Conservation (phyloP, 2,329 filamentous ascomycete species). For the Davidsoniella neocaledoniae region DNA sequence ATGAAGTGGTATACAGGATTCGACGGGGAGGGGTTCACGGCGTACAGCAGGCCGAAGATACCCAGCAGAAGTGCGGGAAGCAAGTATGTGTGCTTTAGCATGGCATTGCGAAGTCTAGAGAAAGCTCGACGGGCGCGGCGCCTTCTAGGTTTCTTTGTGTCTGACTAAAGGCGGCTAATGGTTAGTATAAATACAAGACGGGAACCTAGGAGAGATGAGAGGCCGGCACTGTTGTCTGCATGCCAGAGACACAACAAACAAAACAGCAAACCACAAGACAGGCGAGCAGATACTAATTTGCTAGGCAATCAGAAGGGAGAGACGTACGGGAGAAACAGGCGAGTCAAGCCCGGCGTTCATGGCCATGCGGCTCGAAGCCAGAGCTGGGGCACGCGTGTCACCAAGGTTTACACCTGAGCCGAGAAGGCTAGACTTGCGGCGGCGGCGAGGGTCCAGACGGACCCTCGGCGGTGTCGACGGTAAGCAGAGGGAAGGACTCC, state of each 20-base stretch:
- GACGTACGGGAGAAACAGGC: constrained; percentile 7
- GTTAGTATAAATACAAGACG: constrained; percentile 1
- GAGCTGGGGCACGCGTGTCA: constrained; percentile 37
- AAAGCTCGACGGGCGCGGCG: constrained; percentile 35
- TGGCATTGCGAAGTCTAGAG: constrained; percentile 33
- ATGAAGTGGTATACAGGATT: constrained; percentile 71
- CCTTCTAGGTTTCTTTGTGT: constrained; percentile 27
- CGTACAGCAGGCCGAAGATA: constrained; percentile 50
- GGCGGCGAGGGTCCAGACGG: constrained; percentile 25
- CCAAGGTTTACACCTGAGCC: constrained; percentile 36
- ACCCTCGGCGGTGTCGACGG: constrained; percentile 1
- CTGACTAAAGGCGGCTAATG: background rate
- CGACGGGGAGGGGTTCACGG: constrained; percentile 55
- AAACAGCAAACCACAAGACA: background rate
- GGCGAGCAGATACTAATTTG: background rate
- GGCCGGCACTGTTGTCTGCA: no score
- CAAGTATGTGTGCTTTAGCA: constrained; percentile 44
- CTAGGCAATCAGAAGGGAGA: background rate
- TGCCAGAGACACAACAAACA: background rate
- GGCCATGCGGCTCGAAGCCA: constrained; percentile 35
- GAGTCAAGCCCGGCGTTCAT: constrained; percentile 18
- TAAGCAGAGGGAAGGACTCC: background rate
- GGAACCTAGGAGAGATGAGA: no score
- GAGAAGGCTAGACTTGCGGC: constrained; percentile 39
- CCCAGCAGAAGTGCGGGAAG: constrained; percentile 52